Conservation (phyloP, 257 asterid species). For the Petunia secreta region DNA sequence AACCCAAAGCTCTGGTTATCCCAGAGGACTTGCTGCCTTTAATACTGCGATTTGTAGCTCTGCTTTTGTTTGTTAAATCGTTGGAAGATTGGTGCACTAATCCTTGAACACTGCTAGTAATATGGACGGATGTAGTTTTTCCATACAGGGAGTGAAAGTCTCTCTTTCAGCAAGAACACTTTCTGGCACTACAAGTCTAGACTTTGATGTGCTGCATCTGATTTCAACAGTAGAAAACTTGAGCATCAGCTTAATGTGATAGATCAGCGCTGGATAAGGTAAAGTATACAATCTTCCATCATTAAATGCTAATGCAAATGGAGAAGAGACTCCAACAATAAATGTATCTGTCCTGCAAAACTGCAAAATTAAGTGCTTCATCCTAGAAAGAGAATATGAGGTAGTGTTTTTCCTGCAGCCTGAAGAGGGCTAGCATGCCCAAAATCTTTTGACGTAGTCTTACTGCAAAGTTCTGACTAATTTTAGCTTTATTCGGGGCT, state of each 20-base stretch:
- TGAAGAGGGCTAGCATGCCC: neutral
- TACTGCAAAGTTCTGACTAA: constrained; percentile 3
- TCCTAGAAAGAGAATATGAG: neutral
- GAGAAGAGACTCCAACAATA: neutral
- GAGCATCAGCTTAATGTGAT: constrained; percentile 71
- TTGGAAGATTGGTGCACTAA: neutral
- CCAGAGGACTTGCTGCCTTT: neutral
- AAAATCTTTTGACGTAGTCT: neutral
- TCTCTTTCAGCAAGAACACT: constrained; percentile 63
- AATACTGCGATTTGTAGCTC: constrained; percentile 1
- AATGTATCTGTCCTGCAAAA: neutral
- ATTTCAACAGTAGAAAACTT: constrained; percentile 68
- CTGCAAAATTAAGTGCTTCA: constrained; percentile 1
- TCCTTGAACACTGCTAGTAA: constrained; percentile 22
- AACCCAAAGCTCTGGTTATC: neutral
- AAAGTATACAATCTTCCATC: constrained; percentile 27
- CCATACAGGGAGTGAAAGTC: constrained; percentile 77
- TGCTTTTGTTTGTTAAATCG: constrained; percentile 16
- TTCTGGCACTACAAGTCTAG: constrained; percentile 54
- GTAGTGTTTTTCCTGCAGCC: neutral
- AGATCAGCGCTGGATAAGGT: constrained; percentile 67
- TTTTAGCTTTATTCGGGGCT: constrained; percentile 2
- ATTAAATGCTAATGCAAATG: constrained; percentile 1
- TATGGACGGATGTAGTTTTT: constrained; percentile 25
- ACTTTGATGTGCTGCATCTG: constrained; percentile 70